Evolutionary conservation across 495 filamentous ascomycete genomes (phyloP).

Genomic region (Penicillium canescens): DNA sequence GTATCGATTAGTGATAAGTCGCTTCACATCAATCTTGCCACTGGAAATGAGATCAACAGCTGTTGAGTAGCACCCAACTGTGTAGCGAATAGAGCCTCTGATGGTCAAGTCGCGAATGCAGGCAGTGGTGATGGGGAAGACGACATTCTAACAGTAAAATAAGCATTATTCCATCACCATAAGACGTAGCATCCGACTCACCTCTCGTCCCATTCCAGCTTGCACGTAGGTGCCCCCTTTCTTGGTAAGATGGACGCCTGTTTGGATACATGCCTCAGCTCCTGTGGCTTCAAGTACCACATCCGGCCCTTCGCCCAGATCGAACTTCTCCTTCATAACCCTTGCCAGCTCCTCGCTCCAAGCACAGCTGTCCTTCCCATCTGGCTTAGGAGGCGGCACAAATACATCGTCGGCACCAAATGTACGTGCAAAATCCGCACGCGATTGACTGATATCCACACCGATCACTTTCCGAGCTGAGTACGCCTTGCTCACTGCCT

Average conservation of each 20-base stretch:
- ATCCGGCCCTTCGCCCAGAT: conserved; percentile 62
- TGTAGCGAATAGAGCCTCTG: conserved; percentile 80
- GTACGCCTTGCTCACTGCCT: conserved; percentile 70
- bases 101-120: conserved; percentile 82
- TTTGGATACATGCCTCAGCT: conserved; percentile 74
- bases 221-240: conserved; percentile 82
- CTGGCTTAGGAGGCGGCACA: conserved; percentile 42
- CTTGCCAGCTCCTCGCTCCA: conserved; percentile 61
- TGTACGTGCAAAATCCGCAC: conserved; percentile 67
- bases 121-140: conserved; percentile 80
- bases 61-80: conserved; percentile 71
- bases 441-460: conserved; percentile 72
- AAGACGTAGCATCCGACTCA: conserved; percentile 33
- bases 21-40: conserved; percentile 70
- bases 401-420: conserved; percentile 70
- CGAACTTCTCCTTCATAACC: conserved; percentile 48
- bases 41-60: conserved; percentile 69
- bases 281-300: conserved; percentile 86
- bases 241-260: conserved; percentile 65
- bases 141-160: conserved; percentile 54
- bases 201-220: conserved; percentile 77
- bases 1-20: conserved; percentile 68
- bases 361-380: conserved; percentile 33
- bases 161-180: not conserved
- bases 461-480: conserved; percentile 72